Percentiles rank a stretch among this genome's conserved stretches.
Evolutionary conservation across 805 yeast genomes (phyloP).

Genomic region (Kuraishia molischiana): DNA sequence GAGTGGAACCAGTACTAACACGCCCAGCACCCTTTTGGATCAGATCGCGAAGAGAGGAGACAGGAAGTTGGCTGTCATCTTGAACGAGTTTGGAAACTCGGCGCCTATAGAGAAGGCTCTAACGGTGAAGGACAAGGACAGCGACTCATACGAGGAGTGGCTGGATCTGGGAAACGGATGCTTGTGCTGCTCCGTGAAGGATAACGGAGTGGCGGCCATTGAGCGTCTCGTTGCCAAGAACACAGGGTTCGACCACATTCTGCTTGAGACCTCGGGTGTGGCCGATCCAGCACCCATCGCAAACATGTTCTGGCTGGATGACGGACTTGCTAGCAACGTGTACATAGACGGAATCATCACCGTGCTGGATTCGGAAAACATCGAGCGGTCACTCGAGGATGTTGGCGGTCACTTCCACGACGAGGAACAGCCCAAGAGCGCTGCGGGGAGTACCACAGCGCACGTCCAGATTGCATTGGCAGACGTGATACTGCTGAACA

Average conservation of each 20-base stretch:
- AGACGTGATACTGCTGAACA: constrained; percentile 73
- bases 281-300: constrained; percentile 99
- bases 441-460: constrained; percentile 51
- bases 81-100: constrained; percentile 90
- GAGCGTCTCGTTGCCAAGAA: constrained; percentile 73
- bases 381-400: constrained; percentile 58
- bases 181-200: constrained; percentile 92
- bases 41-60: constrained; percentile 61
- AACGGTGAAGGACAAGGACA: constrained; percentile 47
- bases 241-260: constrained; percentile 71
- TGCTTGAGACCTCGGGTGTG: constrained; percentile 89
- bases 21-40: constrained; percentile 52
- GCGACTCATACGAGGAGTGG: constrained; percentile 77
- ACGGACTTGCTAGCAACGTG: constrained; percentile 73
- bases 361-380: constrained; percentile 70
- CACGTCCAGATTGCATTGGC: constrained; percentile 87
- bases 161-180: constrained; percentile 95
- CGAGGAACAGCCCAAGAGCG: constrained; percentile 17
- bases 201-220: constrained; percentile 89
- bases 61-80: constrained; percentile 74
- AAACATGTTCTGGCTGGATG: constrained; percentile 95
- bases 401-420: constrained; percentile 63
- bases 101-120: constrained; percentile 82
- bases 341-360: constrained; percentile 89
- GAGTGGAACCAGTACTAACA: background rate